Base-by-base conservation (phyloP, 2,329 filamentous ascomycete genomes). In the Ploettnerulaceae sp. region DNA sequence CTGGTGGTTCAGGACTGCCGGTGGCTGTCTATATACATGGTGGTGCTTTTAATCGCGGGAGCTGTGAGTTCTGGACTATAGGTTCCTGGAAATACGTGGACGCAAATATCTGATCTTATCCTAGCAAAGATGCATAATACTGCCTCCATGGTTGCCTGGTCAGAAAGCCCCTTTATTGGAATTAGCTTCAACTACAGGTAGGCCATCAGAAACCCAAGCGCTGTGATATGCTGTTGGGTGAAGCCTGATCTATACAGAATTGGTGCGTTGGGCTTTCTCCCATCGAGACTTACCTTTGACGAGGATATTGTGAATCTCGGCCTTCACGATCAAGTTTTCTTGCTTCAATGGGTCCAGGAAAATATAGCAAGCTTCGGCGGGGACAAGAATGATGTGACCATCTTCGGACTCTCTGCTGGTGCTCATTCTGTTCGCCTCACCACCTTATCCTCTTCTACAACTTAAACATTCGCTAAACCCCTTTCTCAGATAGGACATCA, bases 241-340 rank as follows among this genome's bases (percentile, higher is more conserved):
- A 8, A 15, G 7, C 20, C 36, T 45, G 20, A 41, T 12, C 3
- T 2, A 9, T 5, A n/a, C 24, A 73, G 83, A 11, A 73, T 86
- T 33, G 78, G 79, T 4, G 74, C 77, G 3, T 68, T 87, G 58
- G 86, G 86, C 0, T 89, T 90, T 64, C 64, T 86, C 31, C 73
- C 77, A 15, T 81, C 77, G 1, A 65, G 65, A 14, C 53, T 75
- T 43, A 69, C 77, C 14, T 68, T 71, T 15, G 71, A 71, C 17
- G 72, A 72, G 38, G 79, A 75, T 0, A 58, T 77, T 33, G 66
- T 81, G 36, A 87, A 87, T 52, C 64, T 82, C 7, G 83, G 82
- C 2, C 64, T 84, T 38, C 69, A 72, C 52, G 81, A 84, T 57
- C 79, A 84, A 63, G 69, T 75, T 47, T 61, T 73, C 17, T 69